Percentiles rank a stretch among this genome's conserved stretches.
Conservation (phyloP, 768 basidiomycete species). For the Goffeauzyma gilvescens region DNA sequence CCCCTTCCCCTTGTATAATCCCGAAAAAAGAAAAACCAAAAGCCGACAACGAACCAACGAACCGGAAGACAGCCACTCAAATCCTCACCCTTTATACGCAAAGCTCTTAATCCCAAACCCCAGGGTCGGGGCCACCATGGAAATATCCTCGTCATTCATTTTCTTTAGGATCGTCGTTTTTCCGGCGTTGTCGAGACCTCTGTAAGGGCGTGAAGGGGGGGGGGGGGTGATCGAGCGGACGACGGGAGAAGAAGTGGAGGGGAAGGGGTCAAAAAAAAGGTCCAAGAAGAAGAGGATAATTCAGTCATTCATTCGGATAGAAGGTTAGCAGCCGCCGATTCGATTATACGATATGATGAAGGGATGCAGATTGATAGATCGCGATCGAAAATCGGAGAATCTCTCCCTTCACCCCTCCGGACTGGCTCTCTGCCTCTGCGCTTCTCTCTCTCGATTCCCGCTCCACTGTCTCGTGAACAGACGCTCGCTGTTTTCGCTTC, state of each 20-base stretch:
- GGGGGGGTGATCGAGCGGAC: neutral
- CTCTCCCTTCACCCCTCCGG: too few species aligned
- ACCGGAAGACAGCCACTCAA: neutral
- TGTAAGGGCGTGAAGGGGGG: conserved; percentile 31
- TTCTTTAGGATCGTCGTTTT: conserved; percentile 97
- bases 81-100: conserved; percentile 58
- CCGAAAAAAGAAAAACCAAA: neutral
- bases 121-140: conserved; percentile 70
- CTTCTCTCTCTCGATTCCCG: too few species aligned
- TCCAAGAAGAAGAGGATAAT: too few species aligned
- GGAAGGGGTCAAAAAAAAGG: neutral
- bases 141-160: conserved; percentile 78
- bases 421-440: too few species aligned
- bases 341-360: neutral
- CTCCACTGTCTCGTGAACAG: too few species aligned
- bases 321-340: too few species aligned
- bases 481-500: too few species aligned
- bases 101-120: conserved; percentile 99
- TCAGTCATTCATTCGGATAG: too few species aligned
- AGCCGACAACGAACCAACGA: too few species aligned
- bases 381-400: too few species aligned
- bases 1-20: too few species aligned
- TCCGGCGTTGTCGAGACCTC: conserved; percentile 93
- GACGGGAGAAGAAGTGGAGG: neutral
- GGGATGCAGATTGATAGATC: neutral